Base-by-base conservation (phyloP, 2,329 filamentous ascomycete species). In the Venturiaceae sp. region DNA sequence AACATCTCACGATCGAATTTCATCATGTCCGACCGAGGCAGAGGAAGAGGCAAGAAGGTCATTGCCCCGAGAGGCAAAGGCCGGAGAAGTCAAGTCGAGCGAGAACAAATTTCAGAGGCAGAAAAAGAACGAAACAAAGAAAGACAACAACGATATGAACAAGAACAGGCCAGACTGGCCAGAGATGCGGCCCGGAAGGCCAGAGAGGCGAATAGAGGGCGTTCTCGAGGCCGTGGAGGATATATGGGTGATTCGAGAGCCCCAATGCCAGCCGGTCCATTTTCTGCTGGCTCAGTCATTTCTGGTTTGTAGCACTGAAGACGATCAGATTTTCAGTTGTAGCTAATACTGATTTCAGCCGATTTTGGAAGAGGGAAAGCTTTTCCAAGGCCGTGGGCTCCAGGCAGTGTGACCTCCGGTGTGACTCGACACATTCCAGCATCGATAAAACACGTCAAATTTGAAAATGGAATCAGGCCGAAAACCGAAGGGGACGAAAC, bases 141-240 rank as follows among this genome's bases (percentile, higher is more conserved):
- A 28, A 36, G 21, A 16, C 26, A 32, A 30, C 26, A 57, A n/a
- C 23, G 58, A 13, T 34, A 56, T 23, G 57, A 53, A n/a, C 23
- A 28, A 28, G 30, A 36, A 36, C 26, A 58, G 26, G 23, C 44
- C 14, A 50, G 9, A 30, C 5, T 50, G 2, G 44, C 23, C 1
- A n/a, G 44, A 30, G 44, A 50, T n/a, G 44, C 44, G 16, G 44
- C 44, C n/a, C 37, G 41, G 3, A 53, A 54, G 26, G 21, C 30
- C 3, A 21, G 46, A 16, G 46, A 53, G 1, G 21, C 46, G 16
- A 41, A 37, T 28, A 37, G 59, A 46, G 56, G 59, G 11, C 37
- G 58, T 13, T 44, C 55, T 3, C 6, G 58, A 33, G 59, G 59
- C n/a, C 56, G 59, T 44, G 59, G 59, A 33, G 59, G 59, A 26